Evolutionary conservation across 2,329 filamentous ascomycete species (phyloP).

Genomic region (Colletotrichum sp.): DNA sequence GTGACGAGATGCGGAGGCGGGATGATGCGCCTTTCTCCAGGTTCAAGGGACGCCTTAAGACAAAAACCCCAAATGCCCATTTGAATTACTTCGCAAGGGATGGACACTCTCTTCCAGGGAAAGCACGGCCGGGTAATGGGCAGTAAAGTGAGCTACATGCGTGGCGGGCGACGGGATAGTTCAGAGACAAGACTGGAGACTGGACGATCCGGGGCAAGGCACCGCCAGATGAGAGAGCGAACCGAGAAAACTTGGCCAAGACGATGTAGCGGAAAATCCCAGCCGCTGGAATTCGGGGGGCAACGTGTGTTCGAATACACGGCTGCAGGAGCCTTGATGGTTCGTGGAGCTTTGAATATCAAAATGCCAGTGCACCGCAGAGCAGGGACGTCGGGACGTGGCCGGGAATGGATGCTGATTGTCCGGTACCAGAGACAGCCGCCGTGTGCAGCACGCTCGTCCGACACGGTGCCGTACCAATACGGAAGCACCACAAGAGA

Average conservation of each 20-base stretch:
- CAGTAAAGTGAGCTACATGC: neutral
- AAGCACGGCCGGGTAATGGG: neutral
- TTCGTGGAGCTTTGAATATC: neutral
- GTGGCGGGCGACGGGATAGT: neutral
- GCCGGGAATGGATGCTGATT: constrained; percentile 6
- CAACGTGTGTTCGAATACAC: neutral
- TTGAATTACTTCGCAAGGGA: neutral
- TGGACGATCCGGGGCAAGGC: constrained; percentile 1
- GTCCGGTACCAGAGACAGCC: neutral
- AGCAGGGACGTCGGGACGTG: neutral
- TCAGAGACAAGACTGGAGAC: neutral
- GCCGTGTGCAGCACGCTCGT: neutral
- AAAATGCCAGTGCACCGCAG: neutral
- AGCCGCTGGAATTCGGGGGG: neutral
- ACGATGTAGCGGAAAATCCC: neutral
- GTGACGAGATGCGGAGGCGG: neutral
- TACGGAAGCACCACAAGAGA: neutral
- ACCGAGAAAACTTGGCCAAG: neutral
- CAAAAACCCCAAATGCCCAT: neutral
- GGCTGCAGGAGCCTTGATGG: neutral
- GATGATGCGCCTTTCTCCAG: neutral
- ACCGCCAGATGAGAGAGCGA: neutral
- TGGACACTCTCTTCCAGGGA: neutral
- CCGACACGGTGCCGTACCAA: constrained; percentile 2
- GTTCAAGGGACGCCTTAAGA: neutral